Base-by-base conservation (phyloP, 2,329 filamentous ascomycete genomes). In the Diaporthe longicolla region DNA sequence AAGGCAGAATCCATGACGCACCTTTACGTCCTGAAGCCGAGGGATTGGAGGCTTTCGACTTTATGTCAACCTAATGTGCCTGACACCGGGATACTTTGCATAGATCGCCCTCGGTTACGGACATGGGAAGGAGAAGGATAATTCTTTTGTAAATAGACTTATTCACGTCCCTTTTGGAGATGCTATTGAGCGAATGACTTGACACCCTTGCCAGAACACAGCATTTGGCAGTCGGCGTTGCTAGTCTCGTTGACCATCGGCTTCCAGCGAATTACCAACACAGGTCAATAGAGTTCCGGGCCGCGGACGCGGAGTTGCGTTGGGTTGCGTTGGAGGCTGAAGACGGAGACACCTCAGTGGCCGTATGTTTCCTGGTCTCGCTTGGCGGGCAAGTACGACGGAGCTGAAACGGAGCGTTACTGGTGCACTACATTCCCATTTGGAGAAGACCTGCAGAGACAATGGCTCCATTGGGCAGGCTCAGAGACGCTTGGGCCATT, bases 1-100 rank as follows among this genome's bases (percentile, higher is more conserved):
- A 86, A 70, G 84, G 83, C 32, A 82, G 82, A 55, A 75, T 77
- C 2, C 77, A 73, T 13, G 79, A 80, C 15, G 75, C 77, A 4
- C 77, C 73, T 21, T 78, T 79, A 17, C 50, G 63, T 21, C 43
- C 59, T 15, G 57, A 32, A 66, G 48, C 45, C 10, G 70, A 72
- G 57, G 57, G 29, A 17, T 21, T 48, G 35, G 74, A 75, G 37
- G 24, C 61, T 21, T 54, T 63, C 29, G 69, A 75, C 26, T 71
- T 69, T 35, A 72, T 74, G 59, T 69, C 55, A 15, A 58, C 50
- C 9, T 63, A 63, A 58, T 29, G 3, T 54, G 70, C 21, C 45
- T 55, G 24, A 32, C 29, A 32, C 19, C 8, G 24, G 32, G 24
- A 43, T 52, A 17, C 29, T 4, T 19, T 24, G 45, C 32, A 26